A percentile compares a stretch with the other conserved stretches of the same genome.
Conservation (phyloP, 257 asterid genomes). For the Nicotiana undulata region DNA sequence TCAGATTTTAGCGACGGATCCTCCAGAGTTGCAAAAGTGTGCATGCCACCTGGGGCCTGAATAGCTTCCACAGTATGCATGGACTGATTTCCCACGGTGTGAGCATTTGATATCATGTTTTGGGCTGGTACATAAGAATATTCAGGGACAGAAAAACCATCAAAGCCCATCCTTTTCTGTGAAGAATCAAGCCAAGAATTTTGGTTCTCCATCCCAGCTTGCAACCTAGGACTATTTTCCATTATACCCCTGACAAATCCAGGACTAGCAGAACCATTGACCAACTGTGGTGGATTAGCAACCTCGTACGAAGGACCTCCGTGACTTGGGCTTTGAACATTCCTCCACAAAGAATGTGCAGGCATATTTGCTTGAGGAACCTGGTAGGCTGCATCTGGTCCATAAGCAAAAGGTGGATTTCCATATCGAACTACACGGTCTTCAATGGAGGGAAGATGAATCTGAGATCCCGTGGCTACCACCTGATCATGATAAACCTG, state of each 20-base stretch:
- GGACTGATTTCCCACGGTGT: conserved; percentile 34
- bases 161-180: conserved; percentile 37
- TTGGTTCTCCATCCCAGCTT: conserved; percentile 51
- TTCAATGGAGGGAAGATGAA: conserved; percentile 47
- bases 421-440: conserved; percentile 59
- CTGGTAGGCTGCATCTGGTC: conserved; percentile 54
- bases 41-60: conserved; percentile 27
- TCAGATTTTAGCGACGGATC: conserved; percentile 29
- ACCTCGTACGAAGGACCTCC: conserved; percentile 51
- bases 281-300: conserved; percentile 44
- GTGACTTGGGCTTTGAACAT: conserved; percentile 49
- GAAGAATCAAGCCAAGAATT: conserved; percentile 57
- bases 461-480: conserved; percentile 43
- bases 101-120: conserved; percentile 30
- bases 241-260: conserved; percentile 42
- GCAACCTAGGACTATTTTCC: conserved; percentile 51
- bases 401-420: conserved; percentile 51
- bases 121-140: conserved; percentile 36
- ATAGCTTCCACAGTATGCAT: conserved; percentile 25
- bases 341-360: conserved; percentile 65
- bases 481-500: conserved; percentile 63
- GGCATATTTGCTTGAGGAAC: conserved; percentile 57
- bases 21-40: conserved; percentile 16
- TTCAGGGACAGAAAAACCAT: conserved; percentile 47
- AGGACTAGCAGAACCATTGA: conserved; percentile 49